Evolutionary conservation across 495 filamentous ascomycete genomes (phyloP).

Genomic region (Cryomyces minteri): DNA sequence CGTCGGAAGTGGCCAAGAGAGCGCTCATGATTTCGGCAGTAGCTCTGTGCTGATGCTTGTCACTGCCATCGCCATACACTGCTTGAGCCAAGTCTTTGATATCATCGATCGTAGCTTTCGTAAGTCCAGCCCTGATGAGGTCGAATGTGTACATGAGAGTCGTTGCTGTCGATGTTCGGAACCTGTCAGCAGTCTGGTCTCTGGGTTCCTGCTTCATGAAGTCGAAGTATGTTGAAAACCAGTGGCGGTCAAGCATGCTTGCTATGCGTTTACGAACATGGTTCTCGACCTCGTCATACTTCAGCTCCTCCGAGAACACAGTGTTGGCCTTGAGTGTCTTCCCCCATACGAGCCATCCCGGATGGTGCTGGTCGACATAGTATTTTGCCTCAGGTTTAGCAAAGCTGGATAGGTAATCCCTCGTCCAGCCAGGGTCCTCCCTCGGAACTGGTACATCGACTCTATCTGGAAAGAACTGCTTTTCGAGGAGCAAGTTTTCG

Average conservation of each 20-base stretch:
- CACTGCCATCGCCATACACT: conserved; percentile 77
- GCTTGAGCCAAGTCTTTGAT: conserved; percentile 57
- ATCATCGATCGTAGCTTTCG: conserved; percentile 66
- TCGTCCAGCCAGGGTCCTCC: conserved; percentile 59
- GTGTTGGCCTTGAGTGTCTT: conserved; percentile 60
- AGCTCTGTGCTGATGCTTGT: conserved; percentile 95
- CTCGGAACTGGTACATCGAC: conserved; percentile 49
- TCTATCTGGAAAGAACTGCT: conserved; percentile 56
- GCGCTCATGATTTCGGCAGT: conserved; percentile 88
- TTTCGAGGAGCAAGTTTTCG: conserved; percentile 63
- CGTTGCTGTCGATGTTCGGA: conserved; percentile 70
- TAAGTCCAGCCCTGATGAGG: conserved; percentile 56
- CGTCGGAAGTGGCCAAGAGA: conserved; percentile 53
- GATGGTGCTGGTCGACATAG: conserved; percentile 79
- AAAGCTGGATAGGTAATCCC: conserved; percentile 60
- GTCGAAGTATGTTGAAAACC: conserved; percentile 75
- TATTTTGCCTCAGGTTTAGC: conserved; percentile 64
- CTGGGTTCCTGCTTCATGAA: conserved; percentile 95
- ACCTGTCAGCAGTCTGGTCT: conserved; percentile 65
- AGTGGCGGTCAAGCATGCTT: conserved; percentile 54
- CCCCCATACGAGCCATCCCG: conserved; percentile 94
- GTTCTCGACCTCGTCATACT: conserved; percentile 67
- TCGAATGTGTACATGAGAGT: conserved; percentile 79
- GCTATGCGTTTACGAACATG: conserved; percentile 67
- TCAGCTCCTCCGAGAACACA: conserved; percentile 23